phyloP scores from a whole-genome alignment of 352 stramenopile species.

The Halophytophthora polymorphica region DNA sequence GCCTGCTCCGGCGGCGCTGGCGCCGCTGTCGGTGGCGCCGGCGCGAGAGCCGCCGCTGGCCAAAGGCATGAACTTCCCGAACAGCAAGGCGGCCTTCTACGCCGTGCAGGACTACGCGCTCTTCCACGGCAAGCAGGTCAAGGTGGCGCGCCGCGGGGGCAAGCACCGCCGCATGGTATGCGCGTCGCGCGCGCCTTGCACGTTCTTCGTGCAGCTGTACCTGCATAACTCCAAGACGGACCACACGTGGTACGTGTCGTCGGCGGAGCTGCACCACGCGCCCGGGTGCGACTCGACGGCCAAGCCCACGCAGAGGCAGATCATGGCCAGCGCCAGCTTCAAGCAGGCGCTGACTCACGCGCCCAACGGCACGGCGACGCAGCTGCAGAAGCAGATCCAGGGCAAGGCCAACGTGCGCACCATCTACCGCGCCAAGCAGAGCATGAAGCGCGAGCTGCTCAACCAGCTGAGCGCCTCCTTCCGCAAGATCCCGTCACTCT shows the following conservation, averaged over 20 bases:
- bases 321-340: conserved; percentile 44
- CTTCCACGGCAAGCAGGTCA: conserved; percentile 52
- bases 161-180: conserved; percentile 62
- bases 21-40: not conserved
- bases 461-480: conserved; percentile 33
- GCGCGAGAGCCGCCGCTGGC: conserved; percentile 22
- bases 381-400: conserved; percentile 34
- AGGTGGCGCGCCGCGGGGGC: conserved; percentile 48
- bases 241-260: conserved; percentile 63
- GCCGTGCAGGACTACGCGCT: conserved; percentile 65
- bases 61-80: conserved; percentile 43
- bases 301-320: conserved; percentile 57
- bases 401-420: conserved; percentile 46
- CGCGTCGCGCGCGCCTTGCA: conserved; percentile 29
- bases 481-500: conserved; percentile 38
- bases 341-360: conserved; percentile 28
- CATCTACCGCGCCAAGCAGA: conserved; percentile 56
- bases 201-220: conserved; percentile 71
- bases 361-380: conserved; percentile 28
- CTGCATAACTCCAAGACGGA: conserved; percentile 53
- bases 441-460: conserved; percentile 32
- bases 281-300: conserved; percentile 36
- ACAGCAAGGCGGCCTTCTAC: conserved; percentile 48
- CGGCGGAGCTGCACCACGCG: conserved; percentile 38
- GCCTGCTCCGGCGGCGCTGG: not conserved